A percentile compares a stretch with the other conserved stretches of the same genome.
phyloP scores from a whole-genome alignment of 768 basidiomycete genomes.

The Mycena latifolia region DNA sequence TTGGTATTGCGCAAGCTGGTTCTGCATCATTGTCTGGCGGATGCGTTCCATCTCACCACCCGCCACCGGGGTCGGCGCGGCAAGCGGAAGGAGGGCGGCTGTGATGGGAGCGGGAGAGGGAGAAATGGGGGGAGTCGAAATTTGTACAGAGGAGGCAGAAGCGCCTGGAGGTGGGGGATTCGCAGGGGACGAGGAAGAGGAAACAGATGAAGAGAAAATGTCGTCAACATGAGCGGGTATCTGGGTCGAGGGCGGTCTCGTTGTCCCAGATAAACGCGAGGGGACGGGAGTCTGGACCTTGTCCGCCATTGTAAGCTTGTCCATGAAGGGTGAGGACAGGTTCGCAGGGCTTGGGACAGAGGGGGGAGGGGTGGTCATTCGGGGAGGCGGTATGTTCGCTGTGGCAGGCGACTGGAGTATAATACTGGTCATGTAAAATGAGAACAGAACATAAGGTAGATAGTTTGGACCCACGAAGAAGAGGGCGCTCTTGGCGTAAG shows the following conservation, averaged over 20 bases:
- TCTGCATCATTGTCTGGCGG: slow-evolving; percentile 64
- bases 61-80: slow-evolving; percentile 43
- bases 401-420: slow-evolving; percentile 41
- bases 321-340: slow-evolving; percentile 63
- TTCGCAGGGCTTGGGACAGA: slow-evolving; percentile 44
- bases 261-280: slow-evolving; percentile 21
- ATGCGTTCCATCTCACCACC: slow-evolving; percentile 75
- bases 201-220: slow-evolving; percentile 38
- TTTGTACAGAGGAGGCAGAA: slow-evolving; percentile 32
- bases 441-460: slow-evolving; percentile 2
- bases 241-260: slow-evolving; percentile 31
- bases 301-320: slow-evolving; percentile 49
- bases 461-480: slow-evolving; percentile 29
- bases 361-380: slow-evolving; percentile 47
- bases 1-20: slow-evolving; percentile 59
- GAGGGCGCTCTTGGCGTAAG: slow-evolving; percentile 25
- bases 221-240: slow-evolving; percentile 42
- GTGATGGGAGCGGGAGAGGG: slow-evolving; percentile 27
- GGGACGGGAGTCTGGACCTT: slow-evolving; percentile 34
- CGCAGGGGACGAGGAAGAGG: slow-evolving; percentile 15
- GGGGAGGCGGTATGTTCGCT: slow-evolving; percentile 36
- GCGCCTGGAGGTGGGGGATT: slow-evolving; percentile 16
- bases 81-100: slow-evolving; percentile 27
- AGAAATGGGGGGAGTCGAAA: slow-evolving; percentile 40
- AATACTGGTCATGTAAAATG: slow-evolving; percentile 6